Conservation (phyloP, 805 yeast species). For the Tetrapisispora fleetii region DNA sequence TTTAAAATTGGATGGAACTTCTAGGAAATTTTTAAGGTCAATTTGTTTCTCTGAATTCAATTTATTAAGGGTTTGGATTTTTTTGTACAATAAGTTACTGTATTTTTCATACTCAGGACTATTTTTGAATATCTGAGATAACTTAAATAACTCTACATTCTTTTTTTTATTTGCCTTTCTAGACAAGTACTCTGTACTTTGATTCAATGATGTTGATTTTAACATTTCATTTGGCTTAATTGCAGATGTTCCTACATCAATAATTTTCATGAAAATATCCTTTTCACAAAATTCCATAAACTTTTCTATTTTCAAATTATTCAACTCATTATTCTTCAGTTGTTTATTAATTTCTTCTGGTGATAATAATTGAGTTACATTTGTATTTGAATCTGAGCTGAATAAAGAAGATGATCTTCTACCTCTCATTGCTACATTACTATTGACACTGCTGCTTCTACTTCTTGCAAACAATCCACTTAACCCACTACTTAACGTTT, state of each 20-base stretch:
- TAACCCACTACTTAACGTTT: conserved; percentile 26
- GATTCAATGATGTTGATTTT: conserved; percentile 8
- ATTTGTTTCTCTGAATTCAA: conserved; percentile 15
- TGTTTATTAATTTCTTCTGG: conserved; percentile 26
- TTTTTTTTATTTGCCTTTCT: neutral
- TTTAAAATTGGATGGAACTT: conserved; percentile 11
- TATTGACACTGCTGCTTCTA: conserved; percentile 23
- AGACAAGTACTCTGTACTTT: neutral
- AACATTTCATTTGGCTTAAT: conserved; percentile 5
- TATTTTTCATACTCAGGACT: conserved; percentile 26
- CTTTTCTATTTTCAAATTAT: conserved; percentile 20
- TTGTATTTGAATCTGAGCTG: conserved; percentile 16
- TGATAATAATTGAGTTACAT: conserved; percentile 20
- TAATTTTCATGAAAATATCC: conserved; percentile 19
- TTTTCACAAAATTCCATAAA: conserved; percentile 26
- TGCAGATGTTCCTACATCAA: conserved; percentile 27
- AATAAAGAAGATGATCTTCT: conserved; percentile 26
- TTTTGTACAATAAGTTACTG: conserved; percentile 18
- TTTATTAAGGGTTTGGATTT: conserved; percentile 13
- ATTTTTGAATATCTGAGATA: conserved; percentile 22
- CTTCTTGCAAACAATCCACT: conserved; percentile 29
- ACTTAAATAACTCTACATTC: conserved; percentile 12
- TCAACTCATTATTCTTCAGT: conserved; percentile 17
- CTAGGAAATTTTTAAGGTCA: conserved; percentile 19
- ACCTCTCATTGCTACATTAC: conserved; percentile 9